Base-by-base conservation (phyloP, 2,329 filamentous ascomycete species). In the Colletotrichum echinochloae region DNA sequence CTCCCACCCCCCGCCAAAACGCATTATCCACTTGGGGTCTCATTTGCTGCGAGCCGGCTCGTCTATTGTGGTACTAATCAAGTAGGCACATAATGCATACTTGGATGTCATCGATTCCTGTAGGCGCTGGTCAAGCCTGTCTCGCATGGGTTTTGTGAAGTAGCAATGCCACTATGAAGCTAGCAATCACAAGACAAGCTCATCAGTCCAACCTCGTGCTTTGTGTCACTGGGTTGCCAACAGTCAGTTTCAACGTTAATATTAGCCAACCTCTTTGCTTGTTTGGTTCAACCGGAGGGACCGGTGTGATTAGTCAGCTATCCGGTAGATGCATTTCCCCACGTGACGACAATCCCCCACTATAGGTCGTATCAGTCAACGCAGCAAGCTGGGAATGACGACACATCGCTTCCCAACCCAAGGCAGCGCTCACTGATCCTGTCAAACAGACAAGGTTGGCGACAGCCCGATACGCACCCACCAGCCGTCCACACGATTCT, bases 341-440 rank as follows among this genome's bases (percentile, higher is more conserved):
- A 71, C 68, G 68, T 71, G 68, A 71, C 57, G 68, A 41, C 51
- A 48, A 41, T 71, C 68, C 68, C 68, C 64, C 68, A 70, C 67
- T 33, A 62, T 51, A 30, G 51, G 35, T 28, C 51, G 67, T 70
- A 57, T 62, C 67, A 70, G 63, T 70, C 49, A 41, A 66, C 33
- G 55, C 55, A 48, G 55, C 62, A 66, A 39, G 28, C 35, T 48
- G 49, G 67, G 44, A 67, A 62, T 70, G 67, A 70, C 68, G 67
- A 71, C 68, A 71, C 64, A 67, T 71, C 52, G 64, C 59, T 68
- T 39, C 44, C 44, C 41, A 54, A 71, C 52, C 35, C 46, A 68
- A 71, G 57, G 68, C 64, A 71, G 59, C 64, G 37, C 49, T 67
- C 56, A 67, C 59, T 57, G 46, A 71, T 56, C 35, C 59, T 52